These are phyloP conservation scores for Cystobasidium tubakii DNA, from an alignment of 768 basidiomycete species.

Conservation along the genomic window DNA sequence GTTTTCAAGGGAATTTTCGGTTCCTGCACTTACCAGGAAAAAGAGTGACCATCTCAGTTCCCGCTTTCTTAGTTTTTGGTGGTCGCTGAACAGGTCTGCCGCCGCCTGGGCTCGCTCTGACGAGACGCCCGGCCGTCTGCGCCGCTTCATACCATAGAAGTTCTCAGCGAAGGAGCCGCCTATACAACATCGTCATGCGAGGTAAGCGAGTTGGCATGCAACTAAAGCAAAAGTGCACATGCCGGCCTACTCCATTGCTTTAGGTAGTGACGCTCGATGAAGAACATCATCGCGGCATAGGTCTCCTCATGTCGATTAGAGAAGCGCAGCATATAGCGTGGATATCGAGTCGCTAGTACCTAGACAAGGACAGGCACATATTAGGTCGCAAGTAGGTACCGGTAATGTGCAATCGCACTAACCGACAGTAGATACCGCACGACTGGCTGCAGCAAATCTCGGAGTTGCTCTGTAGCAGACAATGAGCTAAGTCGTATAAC, in stretches of 20 bases:
- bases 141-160: constrained; percentile 85
- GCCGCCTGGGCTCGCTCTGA: constrained; percentile 57
- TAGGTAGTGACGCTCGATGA: constrained; percentile 86
- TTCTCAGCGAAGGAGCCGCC: constrained; percentile 92
- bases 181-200: constrained; percentile 47
- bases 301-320: constrained; percentile 96
- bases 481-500: constrained; percentile 13
- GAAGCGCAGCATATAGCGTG: constrained; percentile 79
- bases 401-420: constrained; percentile 47
- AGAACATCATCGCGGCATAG: constrained; percentile 78
- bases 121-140: constrained; percentile 65
- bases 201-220: background rate
- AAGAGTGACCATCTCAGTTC: constrained; percentile 73
- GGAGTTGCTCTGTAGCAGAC: constrained; percentile 75
- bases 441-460: constrained; percentile 86
- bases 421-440: constrained; percentile 89
- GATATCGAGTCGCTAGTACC: constrained; percentile 92
- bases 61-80: constrained; percentile 61
- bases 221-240: background rate
- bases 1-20: background rate
- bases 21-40: constrained; percentile 60
- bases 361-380: constrained; percentile 46
- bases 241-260: constrained; percentile 65
- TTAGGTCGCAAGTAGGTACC: background rate
- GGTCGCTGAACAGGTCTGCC: constrained; percentile 49